These are phyloP conservation scores for Ogataea philodendri DNA, from an alignment of 805 yeast genomes.

Conservation along the genomic window DNA sequence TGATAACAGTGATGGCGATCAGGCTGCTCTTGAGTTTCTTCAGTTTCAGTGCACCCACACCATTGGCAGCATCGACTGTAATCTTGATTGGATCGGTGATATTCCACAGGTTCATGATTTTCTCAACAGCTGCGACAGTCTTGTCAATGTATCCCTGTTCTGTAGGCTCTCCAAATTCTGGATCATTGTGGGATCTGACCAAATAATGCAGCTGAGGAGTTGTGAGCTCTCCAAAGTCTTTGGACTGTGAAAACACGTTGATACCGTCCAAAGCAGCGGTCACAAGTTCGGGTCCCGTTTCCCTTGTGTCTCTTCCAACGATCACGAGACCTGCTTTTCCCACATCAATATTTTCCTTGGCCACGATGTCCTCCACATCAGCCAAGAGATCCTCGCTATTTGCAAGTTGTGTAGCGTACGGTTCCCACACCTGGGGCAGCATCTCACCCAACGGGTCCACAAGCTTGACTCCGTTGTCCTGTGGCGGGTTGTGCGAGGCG, in stretches of 20 bases:
- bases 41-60: constrained; percentile 88
- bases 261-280: constrained; percentile 62
- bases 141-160: constrained; percentile 72
- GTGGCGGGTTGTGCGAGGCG: constrained; percentile 92
- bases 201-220: constrained; percentile 94
- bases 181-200: constrained; percentile 69
- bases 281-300: constrained; percentile 68
- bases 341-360: constrained; percentile 46
- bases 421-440: constrained; percentile 84
- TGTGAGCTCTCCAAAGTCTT: constrained; percentile 70
- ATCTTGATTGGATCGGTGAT: constrained; percentile 35
- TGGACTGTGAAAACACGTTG: constrained; percentile 45
- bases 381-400: constrained; percentile 52
- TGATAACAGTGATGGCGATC: constrained; percentile 46
- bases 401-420: constrained; percentile 74
- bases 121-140: constrained; percentile 51
- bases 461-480: constrained; percentile 89
- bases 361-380: constrained; percentile 38
- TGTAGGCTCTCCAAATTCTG: constrained; percentile 55
- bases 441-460: constrained; percentile 92
- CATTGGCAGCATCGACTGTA: constrained; percentile 89
- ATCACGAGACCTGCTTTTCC: constrained; percentile 45
- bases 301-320: constrained; percentile 87
- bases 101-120: constrained; percentile 37
- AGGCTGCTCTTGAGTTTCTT: constrained; percentile 40